These are phyloP conservation scores for Tetramitus jugosus DNA, from an alignment of 208 protist species.

Conservation along the genomic window DNA sequence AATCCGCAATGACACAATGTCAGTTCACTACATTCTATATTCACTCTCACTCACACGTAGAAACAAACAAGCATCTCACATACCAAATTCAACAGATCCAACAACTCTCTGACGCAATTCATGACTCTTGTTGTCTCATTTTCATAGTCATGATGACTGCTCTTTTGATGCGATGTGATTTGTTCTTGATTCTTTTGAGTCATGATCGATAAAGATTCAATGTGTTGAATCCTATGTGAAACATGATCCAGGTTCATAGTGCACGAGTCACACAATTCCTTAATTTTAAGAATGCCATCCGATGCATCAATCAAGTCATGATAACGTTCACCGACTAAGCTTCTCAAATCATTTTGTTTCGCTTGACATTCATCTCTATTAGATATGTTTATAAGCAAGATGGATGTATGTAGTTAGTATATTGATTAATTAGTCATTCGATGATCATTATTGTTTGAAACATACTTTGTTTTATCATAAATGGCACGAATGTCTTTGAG, in stretches of 20 bases:
- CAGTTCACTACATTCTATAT: no score
- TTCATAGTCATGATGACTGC: not conserved
- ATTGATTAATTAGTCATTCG: no score
- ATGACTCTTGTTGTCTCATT: not conserved
- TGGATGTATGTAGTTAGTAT: no score
- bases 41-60: no score
- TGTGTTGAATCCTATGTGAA: not conserved
- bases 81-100: not conserved
- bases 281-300: not conserved
- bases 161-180: not conserved
- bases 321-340: not conserved
- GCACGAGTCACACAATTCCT: not conserved
- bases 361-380: not conserved
- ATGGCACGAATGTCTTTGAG: not conserved
- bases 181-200: not conserved
- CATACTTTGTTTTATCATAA: not conserved
- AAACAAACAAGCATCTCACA: not conserved
- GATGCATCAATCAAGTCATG: not conserved
- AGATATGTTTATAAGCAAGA: no score
- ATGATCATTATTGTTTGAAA: not conserved
- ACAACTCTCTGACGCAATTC: not conserved
- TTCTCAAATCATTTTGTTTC: not conserved
- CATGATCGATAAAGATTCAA: not conserved
- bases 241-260: not conserved
- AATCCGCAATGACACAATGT: no score